Base-by-base conservation (phyloP, 805 yeast species). In the Alloascoidea hylecoeti region DNA sequence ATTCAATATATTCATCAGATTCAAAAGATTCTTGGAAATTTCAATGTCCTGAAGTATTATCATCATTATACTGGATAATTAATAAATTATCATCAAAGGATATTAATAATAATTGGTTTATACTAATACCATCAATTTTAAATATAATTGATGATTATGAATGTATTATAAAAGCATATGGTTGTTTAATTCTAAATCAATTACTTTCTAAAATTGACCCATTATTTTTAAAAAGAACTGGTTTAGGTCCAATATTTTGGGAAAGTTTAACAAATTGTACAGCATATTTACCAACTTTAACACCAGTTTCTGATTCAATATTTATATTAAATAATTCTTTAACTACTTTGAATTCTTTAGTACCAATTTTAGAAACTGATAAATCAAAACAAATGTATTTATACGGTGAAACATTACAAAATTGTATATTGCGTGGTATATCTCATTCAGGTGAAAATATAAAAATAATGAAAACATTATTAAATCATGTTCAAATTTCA, bases 301-400 rank as follows among this genome's bases (percentile, higher is more conserved):
- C 41, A 2, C 39, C 39, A 5, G 39, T 44, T 2, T 39, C 38
- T 2, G 39, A 43, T 9, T 42, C 57, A 4, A 39, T 34, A 18
- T 19, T 15, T 4, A 19, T 54, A 9, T 39, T 46, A 4, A 34
- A 42, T n/a, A 41, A 57, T 41, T 65, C 74, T 33, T 59, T 58
- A n/a, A 56, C 53, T 2, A 70, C 69, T 34, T 65, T 55, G 41
- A 58, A 60, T 39, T 64, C 56, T 36, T 63, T 62, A 3, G 70
- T 60, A 2, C 66, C 68, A 48, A 16, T n/a, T 30, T 9, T 35
- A 38, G n/a, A 43, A 37, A n/a, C 36, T 3, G 32, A 38, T 2
- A 33, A 37, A 5, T 5, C 9, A 9, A 9, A 14, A 19, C 28
- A 34, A 38, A 13, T 34, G 17, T 27, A 42, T 53, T 36, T 38